Evolutionary conservation across 257 asterid species (phyloP).

Genomic region (Nicotiana benthamiana): DNA sequence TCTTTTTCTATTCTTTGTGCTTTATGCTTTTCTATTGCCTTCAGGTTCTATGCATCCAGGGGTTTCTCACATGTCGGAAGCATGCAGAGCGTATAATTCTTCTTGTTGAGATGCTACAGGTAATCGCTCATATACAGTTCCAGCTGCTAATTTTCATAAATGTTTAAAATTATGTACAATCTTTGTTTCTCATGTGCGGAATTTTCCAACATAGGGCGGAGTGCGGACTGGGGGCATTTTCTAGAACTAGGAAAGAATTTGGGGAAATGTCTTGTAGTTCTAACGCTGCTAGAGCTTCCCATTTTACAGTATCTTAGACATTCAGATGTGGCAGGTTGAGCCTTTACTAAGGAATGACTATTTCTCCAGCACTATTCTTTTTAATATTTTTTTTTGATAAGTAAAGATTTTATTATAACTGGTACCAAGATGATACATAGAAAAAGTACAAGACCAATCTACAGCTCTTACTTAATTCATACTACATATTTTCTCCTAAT

Average conservation of each 20-base stretch:
- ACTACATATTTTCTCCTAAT: too few species aligned
- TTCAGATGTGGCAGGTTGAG: background rate
- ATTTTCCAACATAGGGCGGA: background rate
- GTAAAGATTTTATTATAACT: too few species aligned
- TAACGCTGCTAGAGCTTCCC: background rate
- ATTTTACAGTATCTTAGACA: background rate
- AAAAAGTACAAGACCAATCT: too few species aligned
- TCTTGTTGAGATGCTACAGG: slow-evolving; percentile 98
- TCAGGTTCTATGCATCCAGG: slow-evolving; percentile 83
- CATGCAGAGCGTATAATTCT: slow-evolving; percentile 97
- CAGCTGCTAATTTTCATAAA: background rate
- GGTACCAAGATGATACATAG: too few species aligned
- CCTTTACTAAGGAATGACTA: background rate
- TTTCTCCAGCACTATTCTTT: background rate
- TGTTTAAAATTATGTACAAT: background rate
- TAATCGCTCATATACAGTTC: slow-evolving; percentile 7
- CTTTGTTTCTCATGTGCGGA: background rate
- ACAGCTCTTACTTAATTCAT: too few species aligned
- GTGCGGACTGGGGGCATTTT: background rate
- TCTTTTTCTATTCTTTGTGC: background rate
- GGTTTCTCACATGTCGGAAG: slow-evolving; percentile 89
- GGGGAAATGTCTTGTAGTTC: background rate
- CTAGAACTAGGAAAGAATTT: background rate
- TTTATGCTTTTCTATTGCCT: slow-evolving; percentile 5
- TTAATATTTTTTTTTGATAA: background rate